Percentiles rank a stretch among this genome's conserved stretches.
phyloP scores from a whole-genome alignment of 139 green algal genomes.

The Yamagishiella unicocca region DNA sequence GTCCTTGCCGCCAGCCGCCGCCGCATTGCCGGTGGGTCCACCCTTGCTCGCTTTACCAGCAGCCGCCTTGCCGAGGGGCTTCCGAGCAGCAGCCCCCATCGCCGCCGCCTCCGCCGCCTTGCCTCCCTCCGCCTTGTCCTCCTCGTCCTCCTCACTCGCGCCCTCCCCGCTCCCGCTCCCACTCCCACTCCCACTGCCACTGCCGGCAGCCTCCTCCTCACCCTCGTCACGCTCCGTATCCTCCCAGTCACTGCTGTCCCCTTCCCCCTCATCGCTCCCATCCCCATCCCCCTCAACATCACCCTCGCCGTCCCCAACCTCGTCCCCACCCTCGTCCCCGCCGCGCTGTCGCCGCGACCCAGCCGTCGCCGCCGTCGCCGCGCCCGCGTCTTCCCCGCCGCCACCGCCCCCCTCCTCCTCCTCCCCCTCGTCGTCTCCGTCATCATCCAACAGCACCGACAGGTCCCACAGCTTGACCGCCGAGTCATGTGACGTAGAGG shows the following conservation, averaged over 20 bases:
- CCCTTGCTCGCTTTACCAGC: neutral
- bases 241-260: neutral
- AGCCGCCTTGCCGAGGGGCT: neutral
- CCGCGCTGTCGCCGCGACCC: neutral
- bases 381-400: neutral
- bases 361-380: slow-evolving; percentile 1
- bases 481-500: slow-evolving; percentile 83
- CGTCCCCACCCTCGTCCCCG: slow-evolving; percentile 67
- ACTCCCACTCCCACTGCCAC: neutral
- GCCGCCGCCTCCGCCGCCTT: neutral
- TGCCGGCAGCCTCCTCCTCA: neutral
- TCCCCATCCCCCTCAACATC: slow-evolving; percentile 27
- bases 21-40: neutral
- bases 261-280: slow-evolving; percentile 9
- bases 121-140: neutral
- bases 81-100: neutral
- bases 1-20: neutral
- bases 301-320: neutral
- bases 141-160: neutral
- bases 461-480: slow-evolving; percentile 88
- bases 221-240: neutral
- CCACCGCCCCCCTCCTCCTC: neutral
- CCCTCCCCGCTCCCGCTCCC: neutral
- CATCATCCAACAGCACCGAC: slow-evolving; percentile 66
- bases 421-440: slow-evolving; percentile 58